These are phyloP conservation scores for Alternaria triticina DNA, from an alignment of 2,329 filamentous ascomycete species.

Conservation along the genomic window DNA sequence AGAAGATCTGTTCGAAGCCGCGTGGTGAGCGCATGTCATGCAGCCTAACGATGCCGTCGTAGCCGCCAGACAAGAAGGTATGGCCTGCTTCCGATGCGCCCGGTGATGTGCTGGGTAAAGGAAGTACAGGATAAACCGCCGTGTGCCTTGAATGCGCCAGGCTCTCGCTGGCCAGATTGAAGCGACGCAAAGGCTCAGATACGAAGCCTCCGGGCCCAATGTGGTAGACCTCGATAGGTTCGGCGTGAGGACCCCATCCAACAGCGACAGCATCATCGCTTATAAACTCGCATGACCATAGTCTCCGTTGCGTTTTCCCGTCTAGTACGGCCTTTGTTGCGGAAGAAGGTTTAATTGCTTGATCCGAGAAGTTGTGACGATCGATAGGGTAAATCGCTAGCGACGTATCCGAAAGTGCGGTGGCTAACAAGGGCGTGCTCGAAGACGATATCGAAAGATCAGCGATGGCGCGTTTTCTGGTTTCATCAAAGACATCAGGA, in stretches of 20 bases:
- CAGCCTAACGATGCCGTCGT: slow-evolving; percentile 63
- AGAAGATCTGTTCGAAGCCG: slow-evolving; percentile 57
- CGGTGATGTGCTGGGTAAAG: slow-evolving; percentile 44
- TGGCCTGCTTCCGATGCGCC: slow-evolving; percentile 51
- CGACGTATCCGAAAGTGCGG: slow-evolving; percentile 55
- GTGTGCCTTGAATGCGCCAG: slow-evolving; percentile 15
- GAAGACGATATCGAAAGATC: slow-evolving; percentile 55
- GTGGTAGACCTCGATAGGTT: slow-evolving; percentile 58
- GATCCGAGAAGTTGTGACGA: slow-evolving; percentile 30
- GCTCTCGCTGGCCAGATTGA: slow-evolving; percentile 33
- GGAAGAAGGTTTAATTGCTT: slow-evolving; percentile 26
- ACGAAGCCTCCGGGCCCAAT: slow-evolving; percentile 55
- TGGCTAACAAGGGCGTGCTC: slow-evolving; percentile 55
- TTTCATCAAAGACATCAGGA: slow-evolving; percentile 51
- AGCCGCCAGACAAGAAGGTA: slow-evolving; percentile 66
- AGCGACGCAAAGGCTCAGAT: slow-evolving; percentile 47
- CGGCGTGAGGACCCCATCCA: slow-evolving; percentile 53
- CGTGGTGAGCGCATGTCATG: slow-evolving; percentile 65
- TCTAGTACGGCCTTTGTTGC: slow-evolving; percentile 21
- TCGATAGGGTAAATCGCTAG: slow-evolving; percentile 56
- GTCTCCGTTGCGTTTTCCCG: slow-evolving; percentile 29
- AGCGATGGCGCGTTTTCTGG: not conserved
- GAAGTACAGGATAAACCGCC: slow-evolving; percentile 56
- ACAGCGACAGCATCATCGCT: slow-evolving; percentile 59
- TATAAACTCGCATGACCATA: slow-evolving; percentile 62